Evolutionary conservation across 176 grass and related monocot species (phyloP), one percentile per base, ranked within the genome.

Genomic region (Melocanna baccifera): DNA sequence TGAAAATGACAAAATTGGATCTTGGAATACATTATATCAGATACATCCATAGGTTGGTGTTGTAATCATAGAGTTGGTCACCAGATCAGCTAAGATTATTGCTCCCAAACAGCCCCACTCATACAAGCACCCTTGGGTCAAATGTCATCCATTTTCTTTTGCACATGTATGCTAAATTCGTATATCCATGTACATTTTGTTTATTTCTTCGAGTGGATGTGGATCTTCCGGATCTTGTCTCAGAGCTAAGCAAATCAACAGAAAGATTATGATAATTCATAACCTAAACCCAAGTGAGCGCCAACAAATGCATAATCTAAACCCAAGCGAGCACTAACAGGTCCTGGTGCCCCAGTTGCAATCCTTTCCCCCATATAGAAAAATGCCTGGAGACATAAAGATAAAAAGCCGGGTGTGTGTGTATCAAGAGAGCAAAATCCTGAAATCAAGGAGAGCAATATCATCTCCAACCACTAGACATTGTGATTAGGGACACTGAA

Each of bases 381-480:
- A 85, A 94, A 77, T 53, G 75, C 73, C 47, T 29, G 20, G 43
- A 84, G 72, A 81, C 61, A 71, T 45, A 81, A 91, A 91, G 28
- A 83, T 70, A 89, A 91, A 89, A 91, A 92, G 71, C 29, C 57
- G 55, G 63, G 73, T 82, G 83, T 30, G 68, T 73, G 83, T 16
- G 89, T 19, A 70, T 82, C 77, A 79, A 57, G 77, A 89, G 20
- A 86, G 67, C 94, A 87, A 83, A 86, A 91, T 69, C 90, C 92
- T 86, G 86, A 84, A 97, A 89, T 94, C 29, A 83, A 76, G 92
- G 85, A 75, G 53, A 65, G 59, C 40, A 56, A 57, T 23, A 82
- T 87, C 84, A 57, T 63, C 28, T 55, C 71, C 83, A 86, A 85
- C 83, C 87, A 79, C 81, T 76, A 76, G 79, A 6, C 85, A 51